Conservation (phyloP, 306 rosid genomes). For the Cicer yamashitae region DNA sequence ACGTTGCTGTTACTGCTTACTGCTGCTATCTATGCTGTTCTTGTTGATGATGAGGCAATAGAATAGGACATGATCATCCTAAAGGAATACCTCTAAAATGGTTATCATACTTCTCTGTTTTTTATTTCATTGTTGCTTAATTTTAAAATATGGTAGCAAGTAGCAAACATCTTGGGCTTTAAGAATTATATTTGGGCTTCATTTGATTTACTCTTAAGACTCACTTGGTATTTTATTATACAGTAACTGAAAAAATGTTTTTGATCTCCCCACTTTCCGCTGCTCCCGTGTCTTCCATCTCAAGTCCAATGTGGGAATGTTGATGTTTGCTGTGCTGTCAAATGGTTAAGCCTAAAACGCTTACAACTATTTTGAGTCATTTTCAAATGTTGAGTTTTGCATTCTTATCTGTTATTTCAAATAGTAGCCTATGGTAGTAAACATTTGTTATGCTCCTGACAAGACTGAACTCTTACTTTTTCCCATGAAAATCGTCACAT, state of each 20-base stretch:
- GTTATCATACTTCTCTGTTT: neutral
- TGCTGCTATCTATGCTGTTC: conserved; percentile 11
- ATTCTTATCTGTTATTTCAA: conserved; percentile 13
- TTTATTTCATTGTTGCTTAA: conserved; percentile 23
- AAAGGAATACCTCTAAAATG: conserved; percentile 27
- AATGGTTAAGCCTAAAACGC: conserved; percentile 7
- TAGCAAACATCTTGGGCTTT: conserved; percentile 14
- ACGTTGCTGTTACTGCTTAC: neutral
- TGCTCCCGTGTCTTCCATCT: too few species aligned
- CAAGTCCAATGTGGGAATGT: neutral
- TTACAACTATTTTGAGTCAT: neutral
- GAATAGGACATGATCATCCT: conserved; percentile 29
- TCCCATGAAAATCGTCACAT: conserved; percentile 28
- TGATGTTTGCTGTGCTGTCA: conserved; percentile 34
- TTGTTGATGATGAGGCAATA: conserved; percentile 21
- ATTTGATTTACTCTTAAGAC: conserved; percentile 17
- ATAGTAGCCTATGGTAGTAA: neutral
- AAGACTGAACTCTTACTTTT: conserved; percentile 28
- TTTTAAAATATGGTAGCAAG: conserved; percentile 3
- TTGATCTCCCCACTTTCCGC: too few species aligned
- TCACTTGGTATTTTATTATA: neutral
- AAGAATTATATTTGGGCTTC: conserved; percentile 4
- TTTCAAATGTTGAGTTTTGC: conserved; percentile 17
- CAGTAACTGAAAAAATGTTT: conserved; percentile 10
- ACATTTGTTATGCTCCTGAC: conserved; percentile 37